These are phyloP conservation scores for Coemansia sp. DNA, from an alignment of 192 early-diverging fungal species.

Conservation along the genomic window DNA sequence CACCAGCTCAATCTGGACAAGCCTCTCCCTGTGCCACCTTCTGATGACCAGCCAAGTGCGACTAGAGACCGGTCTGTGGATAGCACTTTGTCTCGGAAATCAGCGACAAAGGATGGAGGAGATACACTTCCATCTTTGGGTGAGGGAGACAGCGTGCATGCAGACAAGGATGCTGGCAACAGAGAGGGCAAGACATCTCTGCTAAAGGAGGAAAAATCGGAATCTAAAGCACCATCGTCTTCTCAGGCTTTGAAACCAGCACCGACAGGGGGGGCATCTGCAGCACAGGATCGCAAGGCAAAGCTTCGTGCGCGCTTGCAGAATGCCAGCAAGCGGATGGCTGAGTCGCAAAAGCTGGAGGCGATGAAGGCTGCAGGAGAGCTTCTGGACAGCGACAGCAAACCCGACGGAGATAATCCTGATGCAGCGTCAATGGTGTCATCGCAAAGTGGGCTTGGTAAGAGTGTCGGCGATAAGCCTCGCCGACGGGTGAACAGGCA, in stretches of 20 bases:
- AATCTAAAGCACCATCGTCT: background rate
- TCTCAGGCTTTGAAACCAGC: slow-evolving; percentile 9
- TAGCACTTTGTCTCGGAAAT: background rate
- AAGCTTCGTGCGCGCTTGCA: slow-evolving; percentile 37
- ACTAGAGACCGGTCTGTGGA: background rate
- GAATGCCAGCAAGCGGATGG: slow-evolving; percentile 32
- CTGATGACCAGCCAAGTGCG: background rate
- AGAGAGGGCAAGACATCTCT: background rate
- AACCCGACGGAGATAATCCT: slow-evolving; percentile 1
- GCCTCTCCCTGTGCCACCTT: slow-evolving; percentile 25
- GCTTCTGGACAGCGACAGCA: background rate
- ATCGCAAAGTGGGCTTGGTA: slow-evolving; percentile 2
- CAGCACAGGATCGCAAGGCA: slow-evolving; percentile 31
- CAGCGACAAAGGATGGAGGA: background rate
- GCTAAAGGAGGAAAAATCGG: background rate
- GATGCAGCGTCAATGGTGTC: background rate
- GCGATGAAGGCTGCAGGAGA: slow-evolving; percentile 4
- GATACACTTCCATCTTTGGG: background rate
- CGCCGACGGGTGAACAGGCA: slow-evolving; percentile 4
- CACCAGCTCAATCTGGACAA: slow-evolving; percentile 22
- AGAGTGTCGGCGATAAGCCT: background rate
- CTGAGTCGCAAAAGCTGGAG: slow-evolving; percentile 29
- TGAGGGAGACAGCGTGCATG: background rate
- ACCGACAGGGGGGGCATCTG: background rate
- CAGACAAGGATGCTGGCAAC: background rate